Conservation (phyloP, 148 eudicot species). For the Heliosperma pusillum region DNA sequence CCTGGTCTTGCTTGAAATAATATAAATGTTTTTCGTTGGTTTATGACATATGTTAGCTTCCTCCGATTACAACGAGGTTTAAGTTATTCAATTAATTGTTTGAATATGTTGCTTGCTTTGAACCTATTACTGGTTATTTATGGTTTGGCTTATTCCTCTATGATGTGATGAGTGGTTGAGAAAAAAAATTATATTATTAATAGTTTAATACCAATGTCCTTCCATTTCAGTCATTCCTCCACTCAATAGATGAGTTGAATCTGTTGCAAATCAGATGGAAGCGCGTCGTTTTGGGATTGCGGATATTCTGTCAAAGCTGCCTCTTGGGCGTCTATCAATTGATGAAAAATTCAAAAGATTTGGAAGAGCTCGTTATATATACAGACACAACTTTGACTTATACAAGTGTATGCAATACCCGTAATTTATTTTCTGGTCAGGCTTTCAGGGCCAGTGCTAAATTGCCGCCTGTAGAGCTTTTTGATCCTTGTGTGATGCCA, state of each 20-base stretch:
- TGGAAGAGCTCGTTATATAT: constrained; percentile 10
- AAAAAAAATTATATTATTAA: too few relatives aligned
- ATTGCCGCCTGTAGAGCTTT: too few relatives aligned
- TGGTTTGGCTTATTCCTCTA: too few relatives aligned
- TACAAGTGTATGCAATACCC: too few relatives aligned
- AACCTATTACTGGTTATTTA: neutral
- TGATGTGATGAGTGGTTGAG: neutral
- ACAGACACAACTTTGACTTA: too few relatives aligned
- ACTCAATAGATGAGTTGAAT: neutral
- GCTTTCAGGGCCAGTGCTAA: too few relatives aligned
- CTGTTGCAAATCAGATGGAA: constrained; percentile 14
- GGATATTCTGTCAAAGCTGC: neutral
- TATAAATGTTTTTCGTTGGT: neutral
- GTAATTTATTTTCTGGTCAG: too few relatives aligned
- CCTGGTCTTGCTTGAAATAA: neutral
- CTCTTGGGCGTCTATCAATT: neutral
- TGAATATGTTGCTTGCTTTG: neutral
- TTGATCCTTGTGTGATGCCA: neutral
- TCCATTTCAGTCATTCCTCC: neutral
- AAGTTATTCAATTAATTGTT: too few relatives aligned
- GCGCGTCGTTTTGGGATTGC: neutral
- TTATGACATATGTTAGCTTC: too few relatives aligned
- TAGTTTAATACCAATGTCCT: neutral
- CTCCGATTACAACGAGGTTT: too few relatives aligned
- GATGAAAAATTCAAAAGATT: neutral